Evolutionary conservation across 176 grass and related monocot species (phyloP).

Genomic region (Musa schizocarpa): DNA sequence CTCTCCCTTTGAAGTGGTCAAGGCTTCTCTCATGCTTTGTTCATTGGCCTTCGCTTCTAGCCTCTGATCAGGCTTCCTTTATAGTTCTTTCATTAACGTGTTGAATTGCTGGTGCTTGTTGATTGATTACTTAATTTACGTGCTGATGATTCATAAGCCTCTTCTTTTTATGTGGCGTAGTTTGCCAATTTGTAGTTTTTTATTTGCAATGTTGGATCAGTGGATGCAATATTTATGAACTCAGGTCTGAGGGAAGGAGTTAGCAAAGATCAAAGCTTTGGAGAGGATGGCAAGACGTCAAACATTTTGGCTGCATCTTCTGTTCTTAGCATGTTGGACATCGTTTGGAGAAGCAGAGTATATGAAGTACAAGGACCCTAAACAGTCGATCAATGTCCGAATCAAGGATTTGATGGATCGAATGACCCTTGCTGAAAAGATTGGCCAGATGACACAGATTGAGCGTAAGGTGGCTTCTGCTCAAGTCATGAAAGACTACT

Average conservation of each 20-base stretch:
- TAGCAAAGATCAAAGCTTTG: neutral
- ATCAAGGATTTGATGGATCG: constrained; percentile 71
- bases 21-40: too few species aligned
- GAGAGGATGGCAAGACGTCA: constrained; percentile 24
- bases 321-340: constrained; percentile 40
- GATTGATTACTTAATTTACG: neutral
- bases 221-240: neutral
- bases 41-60: neutral
- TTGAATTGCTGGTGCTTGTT: neutral
- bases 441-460: constrained; percentile 93
- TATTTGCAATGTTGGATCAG: neutral
- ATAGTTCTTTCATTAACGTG: neutral
- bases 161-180: neutral
- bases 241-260: neutral
- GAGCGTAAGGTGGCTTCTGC: constrained; percentile 69
- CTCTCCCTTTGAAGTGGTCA: too few species aligned
- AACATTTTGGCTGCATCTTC: constrained; percentile 26
- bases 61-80: neutral
- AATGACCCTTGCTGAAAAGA: constrained; percentile 97
- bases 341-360: constrained; percentile 48
- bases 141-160: neutral
- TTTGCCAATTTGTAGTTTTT: neutral
- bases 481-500: constrained; percentile 74
- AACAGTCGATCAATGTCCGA: constrained; percentile 53
- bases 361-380: constrained; percentile 81